A percentile compares a stretch with the other conserved stretches of the same genome.
phyloP scores from a whole-genome alignment of 73 alveolate genomes.

The Tetrahymena elliotti region DNA sequence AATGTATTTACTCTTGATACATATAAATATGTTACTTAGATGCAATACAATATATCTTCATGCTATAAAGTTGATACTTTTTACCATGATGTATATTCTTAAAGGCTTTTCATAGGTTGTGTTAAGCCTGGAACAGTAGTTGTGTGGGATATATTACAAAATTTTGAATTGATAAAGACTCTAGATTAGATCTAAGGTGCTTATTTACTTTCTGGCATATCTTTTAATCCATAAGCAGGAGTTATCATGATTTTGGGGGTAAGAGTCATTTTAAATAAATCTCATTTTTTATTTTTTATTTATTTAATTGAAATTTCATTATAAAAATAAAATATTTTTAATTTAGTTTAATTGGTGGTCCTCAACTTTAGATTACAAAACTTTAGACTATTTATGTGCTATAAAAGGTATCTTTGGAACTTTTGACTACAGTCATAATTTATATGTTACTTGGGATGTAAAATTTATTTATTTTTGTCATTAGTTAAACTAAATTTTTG shows the following conservation, averaged over 20 bases:
- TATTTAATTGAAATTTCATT: too few relatives aligned
- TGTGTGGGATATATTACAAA: neutral
- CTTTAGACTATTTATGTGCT: neutral
- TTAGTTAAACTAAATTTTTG: neutral
- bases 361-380: neutral
- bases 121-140: neutral
- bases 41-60: neutral
- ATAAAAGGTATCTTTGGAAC: neutral
- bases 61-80: neutral
- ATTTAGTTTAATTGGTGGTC: neutral
- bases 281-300: neutral
- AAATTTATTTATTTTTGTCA: too few relatives aligned
- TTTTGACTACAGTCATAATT: neutral
- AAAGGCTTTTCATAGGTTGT: neutral
- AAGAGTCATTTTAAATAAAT: neutral
- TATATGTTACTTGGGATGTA: neutral
- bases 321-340: too few relatives aligned
- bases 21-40: neutral
- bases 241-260: neutral
- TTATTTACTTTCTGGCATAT: neutral
- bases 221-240: neutral
- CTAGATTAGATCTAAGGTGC: neutral
- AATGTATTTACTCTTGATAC: neutral
- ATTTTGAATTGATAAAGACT: neutral
- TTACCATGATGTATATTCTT: neutral